These are phyloP conservation scores for Babesia caballi DNA, from an alignment of 169 alveolate species.

Conservation along the genomic window DNA sequence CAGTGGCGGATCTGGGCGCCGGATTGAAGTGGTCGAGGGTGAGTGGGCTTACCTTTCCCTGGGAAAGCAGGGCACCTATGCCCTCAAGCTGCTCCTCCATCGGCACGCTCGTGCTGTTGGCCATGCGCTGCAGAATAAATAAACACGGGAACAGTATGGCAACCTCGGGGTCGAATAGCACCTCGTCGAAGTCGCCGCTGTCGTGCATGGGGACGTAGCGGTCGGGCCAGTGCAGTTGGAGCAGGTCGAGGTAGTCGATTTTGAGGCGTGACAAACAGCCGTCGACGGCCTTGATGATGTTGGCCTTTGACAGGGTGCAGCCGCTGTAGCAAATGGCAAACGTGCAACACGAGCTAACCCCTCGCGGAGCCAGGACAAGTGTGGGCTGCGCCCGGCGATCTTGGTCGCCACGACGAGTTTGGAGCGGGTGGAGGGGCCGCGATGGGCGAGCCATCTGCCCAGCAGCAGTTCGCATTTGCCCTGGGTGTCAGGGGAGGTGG, in stretches of 20 bases:
- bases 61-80: slow-evolving; percentile 56
- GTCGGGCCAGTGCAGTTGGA: slow-evolving; percentile 85
- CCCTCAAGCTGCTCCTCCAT: slow-evolving; percentile 81
- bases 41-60: slow-evolving; percentile 71
- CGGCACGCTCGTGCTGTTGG: slow-evolving; percentile 15
- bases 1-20: slow-evolving; percentile 73
- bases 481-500: slow-evolving; percentile 62
- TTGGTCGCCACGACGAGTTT: slow-evolving; percentile 76
- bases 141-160: neutral
- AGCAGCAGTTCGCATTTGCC: slow-evolving; percentile 74
- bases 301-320: slow-evolving; percentile 62
- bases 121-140: neutral
- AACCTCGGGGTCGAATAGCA: slow-evolving; percentile 69
- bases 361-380: slow-evolving; percentile 60
- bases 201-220: slow-evolving; percentile 78
- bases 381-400: slow-evolving; percentile 68
- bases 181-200: slow-evolving; percentile 74
- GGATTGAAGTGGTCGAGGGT: neutral
- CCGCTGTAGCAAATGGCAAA: neutral
- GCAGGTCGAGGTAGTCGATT: slow-evolving; percentile 75
- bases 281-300: slow-evolving; percentile 72
- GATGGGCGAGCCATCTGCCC: slow-evolving; percentile 67
- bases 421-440: slow-evolving; percentile 63
- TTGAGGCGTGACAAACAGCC: slow-evolving; percentile 69
- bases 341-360: neutral